Evolutionary conservation across 805 yeast genomes (phyloP).

Genomic region (Ogataea angusta): DNA sequence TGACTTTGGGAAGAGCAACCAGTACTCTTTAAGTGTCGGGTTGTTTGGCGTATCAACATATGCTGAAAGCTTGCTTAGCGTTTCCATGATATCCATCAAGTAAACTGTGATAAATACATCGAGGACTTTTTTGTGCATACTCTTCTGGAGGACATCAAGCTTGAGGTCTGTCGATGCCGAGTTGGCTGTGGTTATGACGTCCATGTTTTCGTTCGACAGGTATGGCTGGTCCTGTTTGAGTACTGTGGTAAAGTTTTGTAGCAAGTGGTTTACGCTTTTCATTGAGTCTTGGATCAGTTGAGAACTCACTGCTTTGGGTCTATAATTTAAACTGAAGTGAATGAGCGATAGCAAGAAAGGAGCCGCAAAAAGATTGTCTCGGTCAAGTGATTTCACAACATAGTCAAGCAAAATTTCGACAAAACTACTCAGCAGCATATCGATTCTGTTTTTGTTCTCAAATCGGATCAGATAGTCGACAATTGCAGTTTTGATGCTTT

Average conservation of each 20-base stretch:
- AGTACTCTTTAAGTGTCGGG: slow-evolving; percentile 31
- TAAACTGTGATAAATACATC: slow-evolving; percentile 50
- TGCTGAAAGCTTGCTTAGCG: slow-evolving; percentile 32
- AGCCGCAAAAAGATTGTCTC: slow-evolving; percentile 36
- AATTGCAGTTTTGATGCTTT: slow-evolving; percentile 33
- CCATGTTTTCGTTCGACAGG: slow-evolving; percentile 16
- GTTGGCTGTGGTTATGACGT: slow-evolving; percentile 11
- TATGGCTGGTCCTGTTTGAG: slow-evolving; percentile 31
- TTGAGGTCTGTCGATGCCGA: slow-evolving; percentile 18
- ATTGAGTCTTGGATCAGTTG: slow-evolving; percentile 34
- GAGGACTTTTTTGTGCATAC: slow-evolving; percentile 44
- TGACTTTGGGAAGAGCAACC: slow-evolving; percentile 32
- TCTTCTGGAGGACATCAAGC: slow-evolving; percentile 27
- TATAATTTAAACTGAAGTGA: slow-evolving; percentile 51
- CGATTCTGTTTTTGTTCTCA: slow-evolving; percentile 45
- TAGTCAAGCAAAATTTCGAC: slow-evolving; percentile 34
- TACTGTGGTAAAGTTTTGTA: slow-evolving; percentile 23
- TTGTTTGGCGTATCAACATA: slow-evolving; percentile 24
- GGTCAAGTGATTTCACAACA: slow-evolving; percentile 20
- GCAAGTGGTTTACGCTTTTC: slow-evolving; percentile 25
- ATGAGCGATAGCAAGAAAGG: slow-evolving; percentile 62
- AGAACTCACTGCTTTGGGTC: slow-evolving; percentile 57
- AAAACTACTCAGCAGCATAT: slow-evolving; percentile 44
- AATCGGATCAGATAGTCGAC: slow-evolving; percentile 41
- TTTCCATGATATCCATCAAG: slow-evolving; percentile 56